Evolutionary conservation across 1,284 basidiomycete species (phyloP).

Genomic region (Sphaerobolus stellatus): DNA sequence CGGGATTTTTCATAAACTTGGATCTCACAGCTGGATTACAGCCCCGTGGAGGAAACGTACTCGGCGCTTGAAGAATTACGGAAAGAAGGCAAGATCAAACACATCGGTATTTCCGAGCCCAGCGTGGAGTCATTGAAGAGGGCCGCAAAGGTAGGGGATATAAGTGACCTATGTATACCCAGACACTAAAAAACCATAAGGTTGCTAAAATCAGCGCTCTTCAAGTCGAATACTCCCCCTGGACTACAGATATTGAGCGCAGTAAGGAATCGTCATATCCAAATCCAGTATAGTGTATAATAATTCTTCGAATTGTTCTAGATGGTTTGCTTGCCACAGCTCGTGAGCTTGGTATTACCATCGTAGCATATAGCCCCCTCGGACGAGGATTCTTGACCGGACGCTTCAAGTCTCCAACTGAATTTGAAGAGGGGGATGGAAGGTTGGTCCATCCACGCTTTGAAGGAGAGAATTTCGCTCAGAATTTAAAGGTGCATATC

Average conservation of each 20-base stretch:
- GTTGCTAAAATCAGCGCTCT: conserved; percentile 33
- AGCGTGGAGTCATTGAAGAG: conserved; percentile 29
- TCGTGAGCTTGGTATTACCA: conserved; percentile 49
- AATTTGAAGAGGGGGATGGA: conserved; percentile 53
- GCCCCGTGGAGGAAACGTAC: conserved; percentile 20
- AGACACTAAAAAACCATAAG: too few relatives aligned
- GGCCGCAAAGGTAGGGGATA: conserved; percentile 16
- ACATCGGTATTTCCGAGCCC: conserved; percentile 40
- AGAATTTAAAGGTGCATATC: too few relatives aligned
- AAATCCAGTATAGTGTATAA: too few relatives aligned
- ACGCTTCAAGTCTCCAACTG: conserved; percentile 45
- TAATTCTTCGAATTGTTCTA: too few relatives aligned
- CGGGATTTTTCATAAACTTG: background rate
- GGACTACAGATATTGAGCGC: conserved; percentile 18
- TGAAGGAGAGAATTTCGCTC: too few relatives aligned
- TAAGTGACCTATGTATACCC: background rate
- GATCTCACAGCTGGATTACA: background rate
- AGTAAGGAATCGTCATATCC: too few relatives aligned
- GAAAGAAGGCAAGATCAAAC: conserved; percentile 35
- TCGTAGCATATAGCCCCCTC: conserved; percentile 64
- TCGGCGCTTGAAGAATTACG: conserved; percentile 15
- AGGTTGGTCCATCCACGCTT: conserved; percentile 31
- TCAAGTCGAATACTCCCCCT: conserved; percentile 28
- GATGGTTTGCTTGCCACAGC: conserved; percentile 47
- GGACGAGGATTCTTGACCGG: conserved; percentile 66